These are phyloP conservation scores for Nymphaea colorata DNA, from an alignment of 164 flowering plant species.

Conservation along the genomic window DNA sequence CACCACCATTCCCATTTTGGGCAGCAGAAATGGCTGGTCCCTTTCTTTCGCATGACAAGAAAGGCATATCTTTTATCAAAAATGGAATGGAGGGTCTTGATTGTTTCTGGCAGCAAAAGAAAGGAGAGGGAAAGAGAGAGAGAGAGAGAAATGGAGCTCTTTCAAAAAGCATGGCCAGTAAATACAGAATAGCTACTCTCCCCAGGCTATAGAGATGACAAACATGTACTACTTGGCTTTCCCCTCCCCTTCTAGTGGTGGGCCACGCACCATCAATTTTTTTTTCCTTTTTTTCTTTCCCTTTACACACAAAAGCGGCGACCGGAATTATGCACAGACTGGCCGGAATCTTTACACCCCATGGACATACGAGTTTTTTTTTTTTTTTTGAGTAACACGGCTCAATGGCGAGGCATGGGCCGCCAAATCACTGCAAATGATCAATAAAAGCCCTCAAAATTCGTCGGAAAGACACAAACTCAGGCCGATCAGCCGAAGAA, in stretches of 20 bases:
- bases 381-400: background rate
- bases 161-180: background rate
- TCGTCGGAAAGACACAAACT: background rate
- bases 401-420: background rate
- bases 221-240: background rate
- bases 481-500: conserved; percentile 44
- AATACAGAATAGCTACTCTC: background rate
- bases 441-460: background rate
- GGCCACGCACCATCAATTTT: background rate
- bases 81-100: background rate
- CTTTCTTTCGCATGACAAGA: background rate
- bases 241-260: background rate
- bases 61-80: background rate
- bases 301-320: background rate
- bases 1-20: background rate
- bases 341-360: background rate
- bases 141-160: background rate
- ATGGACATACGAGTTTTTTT: background rate
- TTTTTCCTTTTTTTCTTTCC: background rate
- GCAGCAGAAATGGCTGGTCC: background rate
- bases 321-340: background rate
- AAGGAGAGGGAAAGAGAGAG: too few relatives aligned
- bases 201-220: background rate
- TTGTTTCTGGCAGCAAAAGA: background rate
- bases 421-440: background rate